These are phyloP conservation scores for Akanthomyces muscarius DNA, from an alignment of 2,329 filamentous ascomycete species.

Conservation along the genomic window DNA sequence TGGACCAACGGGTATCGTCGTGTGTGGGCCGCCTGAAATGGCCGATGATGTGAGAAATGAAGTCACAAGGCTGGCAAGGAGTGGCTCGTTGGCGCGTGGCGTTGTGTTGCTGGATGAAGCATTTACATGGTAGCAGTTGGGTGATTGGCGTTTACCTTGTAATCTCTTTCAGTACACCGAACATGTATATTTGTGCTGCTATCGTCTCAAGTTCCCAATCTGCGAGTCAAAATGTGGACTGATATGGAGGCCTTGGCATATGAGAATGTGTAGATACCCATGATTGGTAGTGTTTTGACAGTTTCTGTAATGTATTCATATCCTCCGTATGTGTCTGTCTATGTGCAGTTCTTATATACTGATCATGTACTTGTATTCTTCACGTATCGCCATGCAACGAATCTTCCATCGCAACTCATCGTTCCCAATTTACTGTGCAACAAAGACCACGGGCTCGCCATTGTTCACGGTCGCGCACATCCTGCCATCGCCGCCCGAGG, in stretches of 20 bases:
- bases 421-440: slow-evolving; percentile 11
- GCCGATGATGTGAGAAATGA: slow-evolving; percentile 27
- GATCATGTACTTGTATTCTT: background rate
- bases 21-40: slow-evolving; percentile 30
- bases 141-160: background rate
- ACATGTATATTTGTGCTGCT: no score
- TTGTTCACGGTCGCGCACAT: slow-evolving; percentile 39
- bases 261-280: no score
- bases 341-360: background rate
- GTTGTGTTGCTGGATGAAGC: slow-evolving; percentile 27
- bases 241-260: no score
- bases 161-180: no score
- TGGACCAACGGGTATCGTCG: slow-evolving; percentile 24
- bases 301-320: no score
- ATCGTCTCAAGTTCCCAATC: no score
- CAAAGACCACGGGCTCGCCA: slow-evolving; percentile 40
- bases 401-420: background rate
- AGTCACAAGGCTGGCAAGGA: slow-evolving; percentile 23
- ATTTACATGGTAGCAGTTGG: slow-evolving; percentile 25
- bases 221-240: no score
- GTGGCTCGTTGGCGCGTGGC: slow-evolving; percentile 19
- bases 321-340: background rate
- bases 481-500: slow-evolving; percentile 36
- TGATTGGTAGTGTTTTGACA: no score
- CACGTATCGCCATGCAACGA: no score